These are phyloP conservation scores for Colletotrichum caudatum DNA, from an alignment of 2,329 filamentous ascomycete genomes.

Conservation along the genomic window DNA sequence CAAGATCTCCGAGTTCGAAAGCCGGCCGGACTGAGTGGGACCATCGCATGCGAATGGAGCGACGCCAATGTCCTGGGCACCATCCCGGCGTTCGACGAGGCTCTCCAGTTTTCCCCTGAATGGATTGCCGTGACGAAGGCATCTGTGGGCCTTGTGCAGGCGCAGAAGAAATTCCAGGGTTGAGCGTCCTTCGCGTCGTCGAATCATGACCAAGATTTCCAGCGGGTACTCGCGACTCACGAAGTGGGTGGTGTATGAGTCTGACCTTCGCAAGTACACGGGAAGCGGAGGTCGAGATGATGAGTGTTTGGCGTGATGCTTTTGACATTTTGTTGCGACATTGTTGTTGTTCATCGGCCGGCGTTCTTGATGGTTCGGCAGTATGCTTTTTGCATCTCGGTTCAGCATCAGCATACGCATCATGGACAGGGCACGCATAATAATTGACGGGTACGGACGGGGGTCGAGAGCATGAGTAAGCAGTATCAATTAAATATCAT, in stretches of 20 bases:
- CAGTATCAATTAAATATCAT: slow-evolving; percentile 21
- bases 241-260: background rate
- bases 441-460: slow-evolving; percentile 4
- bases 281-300: background rate
- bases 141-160: slow-evolving; percentile 30
- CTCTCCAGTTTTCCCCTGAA: slow-evolving; percentile 77
- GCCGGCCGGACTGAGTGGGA: slow-evolving; percentile 65
- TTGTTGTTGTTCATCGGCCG: slow-evolving; percentile 18
- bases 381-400: slow-evolving; percentile 9
- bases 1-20: slow-evolving; percentile 47
- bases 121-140: slow-evolving; percentile 84
- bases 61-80: slow-evolving; percentile 79
- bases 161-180: slow-evolving; percentile 12
- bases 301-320: background rate
- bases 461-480: slow-evolving; percentile 14
- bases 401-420: slow-evolving; percentile 15
- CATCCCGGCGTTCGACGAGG: slow-evolving; percentile 88
- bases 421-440: slow-evolving; percentile 6
- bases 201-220: background rate
- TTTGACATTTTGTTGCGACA: background rate
- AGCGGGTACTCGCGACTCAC: background rate
- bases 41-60: slow-evolving; percentile 85
- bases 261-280: background rate
- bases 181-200: background rate
- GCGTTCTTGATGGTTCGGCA: slow-evolving; percentile 21